Percentiles rank a stretch among this genome's conserved stretches.
Conservation (phyloP, 192 early-diverging fungal genomes). For the Entomortierella lignicola region DNA sequence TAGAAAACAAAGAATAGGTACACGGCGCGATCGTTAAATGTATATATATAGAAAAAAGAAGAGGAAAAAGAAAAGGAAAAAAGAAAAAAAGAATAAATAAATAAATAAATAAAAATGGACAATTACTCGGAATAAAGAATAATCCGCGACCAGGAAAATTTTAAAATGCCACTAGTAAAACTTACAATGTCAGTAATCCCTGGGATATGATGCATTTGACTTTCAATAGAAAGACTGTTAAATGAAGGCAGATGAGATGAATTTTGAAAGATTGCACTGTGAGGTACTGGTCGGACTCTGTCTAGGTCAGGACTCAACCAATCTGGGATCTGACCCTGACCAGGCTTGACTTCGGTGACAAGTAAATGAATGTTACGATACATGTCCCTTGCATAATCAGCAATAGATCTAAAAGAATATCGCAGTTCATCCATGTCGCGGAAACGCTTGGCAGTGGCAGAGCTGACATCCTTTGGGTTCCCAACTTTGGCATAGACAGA, state of each 20-base stretch:
- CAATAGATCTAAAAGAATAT: slow-evolving; percentile 52
- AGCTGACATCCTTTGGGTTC: slow-evolving; percentile 13
- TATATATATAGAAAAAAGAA: not conserved
- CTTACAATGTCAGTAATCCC: slow-evolving; percentile 47
- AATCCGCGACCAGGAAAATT: slow-evolving; percentile 2
- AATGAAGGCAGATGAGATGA: slow-evolving; percentile 42
- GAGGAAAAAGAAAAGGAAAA: not conserved
- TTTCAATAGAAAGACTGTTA: slow-evolving; percentile 57
- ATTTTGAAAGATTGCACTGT: slow-evolving; percentile 39
- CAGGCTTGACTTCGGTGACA: slow-evolving; percentile 18
- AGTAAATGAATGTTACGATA: slow-evolving; percentile 42
- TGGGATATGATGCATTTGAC: slow-evolving; percentile 42
- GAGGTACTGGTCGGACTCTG: slow-evolving; percentile 16
- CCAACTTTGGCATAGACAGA: slow-evolving; percentile 13
- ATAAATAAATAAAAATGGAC: too few relatives aligned
- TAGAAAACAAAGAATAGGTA: too few relatives aligned
- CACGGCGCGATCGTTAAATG: too few relatives aligned
- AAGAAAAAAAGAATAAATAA: too few relatives aligned
- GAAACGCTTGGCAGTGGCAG: slow-evolving; percentile 28
- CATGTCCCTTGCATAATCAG: slow-evolving; percentile 25
- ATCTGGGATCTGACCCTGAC: slow-evolving; percentile 24
- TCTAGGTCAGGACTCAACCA: slow-evolving; percentile 33
- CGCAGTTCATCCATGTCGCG: slow-evolving; percentile 57
- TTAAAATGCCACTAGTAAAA: not conserved
- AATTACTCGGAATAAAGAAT: slow-evolving; percentile 7